phyloP scores from a whole-genome alignment of 2,329 filamentous ascomycete genomes.

The Neofusicoccum ribis region DNA sequence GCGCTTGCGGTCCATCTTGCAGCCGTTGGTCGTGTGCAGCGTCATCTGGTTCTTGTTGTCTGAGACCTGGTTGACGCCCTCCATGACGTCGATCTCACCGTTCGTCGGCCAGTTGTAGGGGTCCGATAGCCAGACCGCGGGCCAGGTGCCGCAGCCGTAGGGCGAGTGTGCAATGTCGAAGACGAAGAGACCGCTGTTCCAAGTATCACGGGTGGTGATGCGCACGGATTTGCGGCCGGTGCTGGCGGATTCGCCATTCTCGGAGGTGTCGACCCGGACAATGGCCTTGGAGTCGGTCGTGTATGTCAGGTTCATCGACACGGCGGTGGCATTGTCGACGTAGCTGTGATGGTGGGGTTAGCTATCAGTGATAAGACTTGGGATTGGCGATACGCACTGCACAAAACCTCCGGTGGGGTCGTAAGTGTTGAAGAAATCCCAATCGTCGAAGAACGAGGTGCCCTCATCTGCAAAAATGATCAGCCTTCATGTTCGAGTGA shows the following conservation, averaged over 20 bases:
- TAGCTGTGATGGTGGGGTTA: conserved; percentile 19
- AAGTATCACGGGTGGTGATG: conserved; percentile 30
- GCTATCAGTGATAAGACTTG: not conserved
- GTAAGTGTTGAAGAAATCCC: conserved; percentile 32
- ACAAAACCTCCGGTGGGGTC: conserved; percentile 33
- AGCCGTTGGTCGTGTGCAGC: conserved; percentile 15
- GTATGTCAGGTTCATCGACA: conserved; percentile 6
- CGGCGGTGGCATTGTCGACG: conserved; percentile 20
- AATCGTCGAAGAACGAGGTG: conserved; percentile 35
- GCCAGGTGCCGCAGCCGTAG: conserved; percentile 34
- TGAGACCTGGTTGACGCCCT: conserved; percentile 33
- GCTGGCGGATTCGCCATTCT: conserved; percentile 23
- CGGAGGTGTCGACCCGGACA: conserved; percentile 39
- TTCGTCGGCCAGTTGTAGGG: conserved; percentile 30
- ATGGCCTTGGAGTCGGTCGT: conserved; percentile 10
- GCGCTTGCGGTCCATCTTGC: conserved; percentile 19
- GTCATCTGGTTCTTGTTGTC: conserved; percentile 27
- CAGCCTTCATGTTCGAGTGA: not conserved
- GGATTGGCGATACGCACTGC: conserved; percentile 24
- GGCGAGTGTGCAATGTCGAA: conserved; percentile 36
- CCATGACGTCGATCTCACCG: conserved; percentile 38
- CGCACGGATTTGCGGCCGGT: conserved; percentile 32
- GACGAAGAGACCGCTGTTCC: conserved; percentile 33
- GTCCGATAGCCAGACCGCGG: conserved; percentile 35
- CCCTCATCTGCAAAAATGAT: conserved; percentile 55